Evolutionary conservation across 2,329 filamentous ascomycete genomes (phyloP).

Genomic region (Pseudomassariella vexata): DNA sequence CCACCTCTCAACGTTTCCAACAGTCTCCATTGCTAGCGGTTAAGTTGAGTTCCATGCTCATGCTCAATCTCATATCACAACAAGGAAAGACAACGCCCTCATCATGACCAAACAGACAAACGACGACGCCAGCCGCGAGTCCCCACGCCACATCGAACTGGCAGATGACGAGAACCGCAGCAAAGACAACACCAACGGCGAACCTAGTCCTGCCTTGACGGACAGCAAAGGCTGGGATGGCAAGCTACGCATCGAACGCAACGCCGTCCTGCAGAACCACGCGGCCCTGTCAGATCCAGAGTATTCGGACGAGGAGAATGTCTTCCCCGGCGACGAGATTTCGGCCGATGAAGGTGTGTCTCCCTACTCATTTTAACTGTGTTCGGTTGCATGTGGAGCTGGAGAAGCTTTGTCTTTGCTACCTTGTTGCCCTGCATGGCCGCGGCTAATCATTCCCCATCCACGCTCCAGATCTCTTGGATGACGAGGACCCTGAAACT

Average conservation of each 20-base stretch:
- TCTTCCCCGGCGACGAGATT: constrained; percentile 68
- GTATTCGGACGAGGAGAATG: constrained; percentile 69
- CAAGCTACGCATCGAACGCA: constrained; percentile 70
- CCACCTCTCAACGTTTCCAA: too few species aligned
- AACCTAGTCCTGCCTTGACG: constrained; percentile 41
- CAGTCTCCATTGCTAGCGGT: too few species aligned
- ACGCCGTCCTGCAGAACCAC: constrained; percentile 65
- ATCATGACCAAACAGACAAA: constrained; percentile 36
- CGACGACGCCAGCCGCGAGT: constrained; percentile 21
- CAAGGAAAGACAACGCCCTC: too few species aligned
- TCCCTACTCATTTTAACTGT: constrained; percentile 1
- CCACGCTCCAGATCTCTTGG: constrained; percentile 45
- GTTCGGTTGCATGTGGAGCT: neutral
- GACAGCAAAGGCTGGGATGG: constrained; percentile 76
- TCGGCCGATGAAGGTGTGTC: constrained; percentile 70
- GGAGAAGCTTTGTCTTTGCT: neutral
- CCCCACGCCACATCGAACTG: constrained; percentile 42
- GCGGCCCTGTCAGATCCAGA: constrained; percentile 81
- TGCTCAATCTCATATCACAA: too few species aligned
- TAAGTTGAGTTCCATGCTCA: too few species aligned
- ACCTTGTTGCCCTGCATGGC: neutral
- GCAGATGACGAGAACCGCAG: constrained; percentile 33
- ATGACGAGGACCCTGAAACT: constrained; percentile 53
- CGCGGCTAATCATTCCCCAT: neutral
- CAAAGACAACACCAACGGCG: constrained; percentile 32